These are phyloP conservation scores for Colletotrichum horii DNA, from an alignment of 2,329 filamentous ascomycete genomes.

Conservation along the genomic window DNA sequence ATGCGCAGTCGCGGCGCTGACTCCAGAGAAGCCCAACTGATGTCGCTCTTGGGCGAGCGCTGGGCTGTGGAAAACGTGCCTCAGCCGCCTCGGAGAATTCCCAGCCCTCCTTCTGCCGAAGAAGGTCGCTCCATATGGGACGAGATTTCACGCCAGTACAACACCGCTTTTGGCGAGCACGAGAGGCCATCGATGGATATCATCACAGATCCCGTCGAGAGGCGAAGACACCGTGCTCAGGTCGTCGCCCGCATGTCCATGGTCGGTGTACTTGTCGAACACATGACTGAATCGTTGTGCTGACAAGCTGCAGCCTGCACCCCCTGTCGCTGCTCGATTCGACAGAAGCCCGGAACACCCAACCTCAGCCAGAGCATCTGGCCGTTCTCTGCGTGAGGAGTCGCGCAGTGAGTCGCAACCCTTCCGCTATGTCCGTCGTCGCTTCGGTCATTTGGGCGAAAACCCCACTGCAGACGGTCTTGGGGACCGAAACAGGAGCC, in stretches of 20 bases:
- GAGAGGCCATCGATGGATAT: background rate
- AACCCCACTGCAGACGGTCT: constrained; percentile 66
- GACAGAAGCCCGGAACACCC: constrained; percentile 22
- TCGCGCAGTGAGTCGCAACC: background rate
- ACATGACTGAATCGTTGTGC: background rate
- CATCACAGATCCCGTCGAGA: background rate
- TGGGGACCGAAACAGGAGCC: constrained; percentile 82
- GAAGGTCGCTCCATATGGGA: background rate
- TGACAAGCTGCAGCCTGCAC: constrained; percentile 11
- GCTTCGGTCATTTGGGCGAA: background rate
- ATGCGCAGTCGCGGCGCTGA: background rate
- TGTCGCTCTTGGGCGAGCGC: constrained; percentile 15
- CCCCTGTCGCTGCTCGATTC: constrained; percentile 22
- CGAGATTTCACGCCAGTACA: background rate
- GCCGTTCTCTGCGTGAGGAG: background rate
- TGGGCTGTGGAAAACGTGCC: constrained; percentile 1
- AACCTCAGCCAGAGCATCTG: background rate
- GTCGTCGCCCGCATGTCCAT: constrained; percentile 13
- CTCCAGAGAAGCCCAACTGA: background rate
- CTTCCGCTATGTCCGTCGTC: background rate
- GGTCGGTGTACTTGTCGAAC: background rate
- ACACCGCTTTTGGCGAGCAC: background rate
- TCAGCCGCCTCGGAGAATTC: background rate
- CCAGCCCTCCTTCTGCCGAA: background rate
- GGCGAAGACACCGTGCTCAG: constrained; percentile 2